These are phyloP conservation scores for Oryza nivara DNA, from an alignment of 176 grass and related monocot species.

Conservation along the genomic window DNA sequence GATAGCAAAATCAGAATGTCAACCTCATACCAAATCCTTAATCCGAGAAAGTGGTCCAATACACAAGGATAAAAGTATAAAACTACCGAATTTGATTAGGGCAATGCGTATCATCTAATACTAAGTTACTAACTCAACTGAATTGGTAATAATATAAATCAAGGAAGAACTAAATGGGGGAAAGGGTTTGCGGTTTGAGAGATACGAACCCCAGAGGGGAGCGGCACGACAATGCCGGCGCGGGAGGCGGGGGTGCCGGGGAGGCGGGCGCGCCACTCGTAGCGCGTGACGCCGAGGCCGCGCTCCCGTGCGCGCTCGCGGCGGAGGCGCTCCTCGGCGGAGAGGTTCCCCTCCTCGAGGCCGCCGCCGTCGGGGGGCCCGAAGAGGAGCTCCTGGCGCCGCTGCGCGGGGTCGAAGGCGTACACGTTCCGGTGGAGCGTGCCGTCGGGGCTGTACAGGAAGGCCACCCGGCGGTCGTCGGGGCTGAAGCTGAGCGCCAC, in stretches of 20 bases:
- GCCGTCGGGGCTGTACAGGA: constrained; percentile 80
- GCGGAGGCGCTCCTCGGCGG: constrained; percentile 82
- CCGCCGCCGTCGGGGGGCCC: constrained; percentile 75
- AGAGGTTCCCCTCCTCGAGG: constrained; percentile 83
- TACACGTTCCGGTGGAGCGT: constrained; percentile 86
- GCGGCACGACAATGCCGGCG: constrained; percentile 77
- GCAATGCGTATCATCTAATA: neutral
- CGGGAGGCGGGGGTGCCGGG: constrained; percentile 40
- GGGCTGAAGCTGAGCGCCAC: constrained; percentile 87
- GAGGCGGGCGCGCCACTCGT: constrained; percentile 71
- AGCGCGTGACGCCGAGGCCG: constrained; percentile 89
- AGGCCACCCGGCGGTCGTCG: constrained; percentile 75
- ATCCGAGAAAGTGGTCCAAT: neutral
- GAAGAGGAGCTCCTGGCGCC: constrained; percentile 76
- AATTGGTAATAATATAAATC: neutral
- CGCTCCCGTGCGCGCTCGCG: constrained; percentile 85
- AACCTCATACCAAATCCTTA: neutral
- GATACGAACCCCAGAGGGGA: constrained; percentile 81
- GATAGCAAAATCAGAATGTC: neutral
- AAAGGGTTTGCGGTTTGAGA: constrained; percentile 6
- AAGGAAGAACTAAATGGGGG: neutral
- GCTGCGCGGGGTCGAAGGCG: constrained; percentile 58
- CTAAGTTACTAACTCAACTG: neutral
- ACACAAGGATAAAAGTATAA: neutral
- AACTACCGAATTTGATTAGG: neutral